Conservation (phyloP, 495 filamentous ascomycete species). For the Glonium stellatum region DNA sequence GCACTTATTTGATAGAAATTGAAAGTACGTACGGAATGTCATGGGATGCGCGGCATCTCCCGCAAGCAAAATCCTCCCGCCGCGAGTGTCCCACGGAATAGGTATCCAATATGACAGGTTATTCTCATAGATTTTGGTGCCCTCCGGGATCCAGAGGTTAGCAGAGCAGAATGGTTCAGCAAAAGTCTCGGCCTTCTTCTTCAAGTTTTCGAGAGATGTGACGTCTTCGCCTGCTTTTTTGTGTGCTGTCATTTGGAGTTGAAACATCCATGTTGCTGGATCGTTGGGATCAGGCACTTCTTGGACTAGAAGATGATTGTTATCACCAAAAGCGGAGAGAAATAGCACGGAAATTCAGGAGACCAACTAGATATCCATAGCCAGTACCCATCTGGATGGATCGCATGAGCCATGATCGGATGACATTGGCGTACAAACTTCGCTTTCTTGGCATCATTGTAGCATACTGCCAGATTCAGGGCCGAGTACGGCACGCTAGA, state of each 20-base stretch:
- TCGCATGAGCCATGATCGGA: slow-evolving; percentile 30
- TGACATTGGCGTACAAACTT: slow-evolving; percentile 24
- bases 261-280: slow-evolving; percentile 36
- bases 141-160: slow-evolving; percentile 41
- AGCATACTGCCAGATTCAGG: slow-evolving; percentile 27
- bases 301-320: slow-evolving; percentile 16
- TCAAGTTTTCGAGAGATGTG: slow-evolving; percentile 37
- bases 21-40: slow-evolving; percentile 49
- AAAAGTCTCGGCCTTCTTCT: slow-evolving; percentile 33
- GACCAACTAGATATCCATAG: slow-evolving; percentile 12
- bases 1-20: neutral
- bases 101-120: slow-evolving; percentile 39
- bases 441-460: slow-evolving; percentile 35
- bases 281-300: slow-evolving; percentile 32
- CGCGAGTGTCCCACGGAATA: slow-evolving; percentile 43
- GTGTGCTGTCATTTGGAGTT: slow-evolving; percentile 36
- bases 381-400: slow-evolving; percentile 28
- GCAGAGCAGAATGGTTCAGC: slow-evolving; percentile 40
- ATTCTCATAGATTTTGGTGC: slow-evolving; percentile 37
- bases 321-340: neutral
- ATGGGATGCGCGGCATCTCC: slow-evolving; percentile 60
- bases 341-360: neutral
- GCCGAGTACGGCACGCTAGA: slow-evolving; percentile 14
- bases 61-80: slow-evolving; percentile 45
- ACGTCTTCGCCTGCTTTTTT: slow-evolving; percentile 20